Conservation (phyloP, 768 basidiomycete species). For the Lyophyllum atratum region DNA sequence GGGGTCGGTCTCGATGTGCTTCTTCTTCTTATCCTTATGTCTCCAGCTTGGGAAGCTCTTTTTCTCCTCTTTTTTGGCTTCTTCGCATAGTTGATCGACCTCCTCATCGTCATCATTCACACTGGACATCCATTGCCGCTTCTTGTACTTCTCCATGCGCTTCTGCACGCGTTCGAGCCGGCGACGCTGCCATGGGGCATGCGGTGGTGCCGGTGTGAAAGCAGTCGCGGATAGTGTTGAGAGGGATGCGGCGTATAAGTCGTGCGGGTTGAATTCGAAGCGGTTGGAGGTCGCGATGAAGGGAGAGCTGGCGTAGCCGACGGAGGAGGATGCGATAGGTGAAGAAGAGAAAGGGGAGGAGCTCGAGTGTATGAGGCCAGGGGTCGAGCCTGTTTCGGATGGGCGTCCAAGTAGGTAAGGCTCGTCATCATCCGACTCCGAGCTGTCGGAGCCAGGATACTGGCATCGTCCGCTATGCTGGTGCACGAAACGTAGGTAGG, state of each 20-base stretch:
- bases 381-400: conserved; percentile 9
- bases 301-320: conserved; percentile 3
- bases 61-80: not conserved
- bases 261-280: conserved; percentile 6
- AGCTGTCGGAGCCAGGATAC: conserved; percentile 15
- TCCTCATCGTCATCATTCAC: conserved; percentile 30
- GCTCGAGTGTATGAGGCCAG: conserved; percentile 5
- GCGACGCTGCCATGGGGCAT: conserved; percentile 31
- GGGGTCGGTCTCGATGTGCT: not conserved
- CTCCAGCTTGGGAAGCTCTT: not conserved
- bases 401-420: not conserved
- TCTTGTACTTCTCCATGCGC: conserved; percentile 37
- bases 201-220: conserved; percentile 35
- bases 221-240: conserved; percentile 15
- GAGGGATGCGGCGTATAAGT: conserved; percentile 15
- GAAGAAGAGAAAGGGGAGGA: conserved; percentile 15
- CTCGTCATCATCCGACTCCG: conserved; percentile 8
- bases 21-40: not conserved
- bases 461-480: conserved; percentile 14
- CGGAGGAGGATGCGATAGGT: conserved; percentile 11
- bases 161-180: conserved; percentile 31
- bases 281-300: conserved; percentile 1
- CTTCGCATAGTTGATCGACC: conserved; percentile 14
- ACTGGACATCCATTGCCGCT: conserved; percentile 29
- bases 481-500: conserved; percentile 19